Evolutionary conservation across 2,329 filamentous ascomycete species (phyloP), one percentile per base, ranked within the genome.

Genomic region (Xylariales sp.): DNA sequence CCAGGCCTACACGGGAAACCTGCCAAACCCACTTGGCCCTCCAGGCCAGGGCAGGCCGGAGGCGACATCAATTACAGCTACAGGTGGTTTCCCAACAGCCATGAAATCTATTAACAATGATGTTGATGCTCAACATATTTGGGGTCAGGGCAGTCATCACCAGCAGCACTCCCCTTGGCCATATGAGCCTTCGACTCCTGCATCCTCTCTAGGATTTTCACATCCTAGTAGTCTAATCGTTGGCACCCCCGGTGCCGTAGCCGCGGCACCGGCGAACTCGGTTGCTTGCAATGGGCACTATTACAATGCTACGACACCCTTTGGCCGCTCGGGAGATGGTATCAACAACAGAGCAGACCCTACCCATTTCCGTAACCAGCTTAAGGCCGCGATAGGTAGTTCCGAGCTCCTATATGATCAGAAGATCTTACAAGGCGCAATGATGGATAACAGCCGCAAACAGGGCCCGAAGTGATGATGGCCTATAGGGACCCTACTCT

Each of bases 221-320:
- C 79, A 86, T 63, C 77, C 80, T 1, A 87, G 85, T 74, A 86
- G 84, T 69, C 71, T 88, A 28, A 86, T 84, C 64, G 81, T 80
- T 48, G 82, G 85, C 41, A 85, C 84, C 5, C 84, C 84, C 18
- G 62, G 59, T 30, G 67, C 59, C 49, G 58, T 52, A 10, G 53
- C 49, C 16, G 68, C 65, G 5, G 70, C 64, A 7, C 72, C 71
- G 52, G 46, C 65, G 14, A 70, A 73, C 49, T 62, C 69, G n/a
- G 67, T 72, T 7, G 65, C 73, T 30, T 75, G 71, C 52, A 77
- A 78, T 46, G 76, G 73, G 14, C 69, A 74, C 41, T 73, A 68
- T 41, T 77, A 73, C 58, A 76, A 76, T 49, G 73, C 69, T 8
- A 73, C 70, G 16, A 74, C 74, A 16, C 69, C 75, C 0, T 78